Base-by-base conservation (phyloP, 2,329 filamentous ascomycete genomes). In the Knufia fluminis region DNA sequence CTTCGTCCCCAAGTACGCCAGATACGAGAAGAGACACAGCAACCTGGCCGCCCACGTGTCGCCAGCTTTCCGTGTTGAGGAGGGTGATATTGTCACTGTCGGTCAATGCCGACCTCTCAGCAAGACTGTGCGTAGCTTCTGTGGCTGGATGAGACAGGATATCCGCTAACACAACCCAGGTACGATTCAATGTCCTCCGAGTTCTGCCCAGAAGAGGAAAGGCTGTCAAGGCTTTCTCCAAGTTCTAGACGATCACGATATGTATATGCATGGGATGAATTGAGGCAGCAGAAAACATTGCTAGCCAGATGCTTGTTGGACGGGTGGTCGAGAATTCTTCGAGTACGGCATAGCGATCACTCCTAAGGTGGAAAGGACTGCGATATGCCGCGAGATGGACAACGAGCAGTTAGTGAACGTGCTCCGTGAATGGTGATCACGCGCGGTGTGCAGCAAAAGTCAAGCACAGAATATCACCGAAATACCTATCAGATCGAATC, bases 21-120 rank as follows among this genome's bases (percentile, higher is more conserved):
- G 92, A 84, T 98, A 98, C 77, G 94, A 98, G 88, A 97, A 96
- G 85, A 83, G 92, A 74, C 92, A 98, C 87, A 96, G 96, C 86
- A 98, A 98, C 85, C 82, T 98, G 62, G 88, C 92, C 68, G 92
- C 91, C 63, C 92, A 98, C 83, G 91, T 97, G 68, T 96, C 90
- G 61, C 92, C 92, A 66, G 91, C 91, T 74, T 98, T 98, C 89
- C 92, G 92, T 95, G 90, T 97, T 66, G 86, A 94, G 80, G 91
- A 97, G 73, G 94, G 92, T 83, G 92, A 98, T 77, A 85, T 91
- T 78, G 94, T 98, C 67, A 95, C 91, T 66, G 91, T 98, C 74
- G 92, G 92, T 77, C 92, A 98, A 81, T 98, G 92, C 87, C 82
- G 92, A 75, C 92, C 92, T 69, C 82, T 98, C 68, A 90, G 84